Evolutionary conservation across 2,329 filamentous ascomycete species (phyloP).

Genomic region (Pestalotiopsis sp.): DNA sequence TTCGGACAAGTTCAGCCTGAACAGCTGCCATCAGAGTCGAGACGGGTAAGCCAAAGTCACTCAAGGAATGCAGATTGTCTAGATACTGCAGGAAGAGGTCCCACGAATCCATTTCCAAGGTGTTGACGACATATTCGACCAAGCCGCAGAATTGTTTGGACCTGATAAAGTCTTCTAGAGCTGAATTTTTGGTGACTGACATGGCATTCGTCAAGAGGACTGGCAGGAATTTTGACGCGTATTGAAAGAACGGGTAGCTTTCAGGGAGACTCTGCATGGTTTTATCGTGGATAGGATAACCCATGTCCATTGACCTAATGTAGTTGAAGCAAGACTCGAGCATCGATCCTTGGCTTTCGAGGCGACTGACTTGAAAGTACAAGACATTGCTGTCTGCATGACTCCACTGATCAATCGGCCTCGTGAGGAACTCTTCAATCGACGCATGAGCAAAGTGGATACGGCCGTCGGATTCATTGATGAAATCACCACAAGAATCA

Average conservation of each 20-base stretch:
- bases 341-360: neutral
- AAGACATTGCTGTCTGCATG: neutral
- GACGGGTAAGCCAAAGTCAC: neutral
- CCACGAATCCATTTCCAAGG: neutral
- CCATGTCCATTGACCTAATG: neutral
- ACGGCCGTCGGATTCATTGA: neutral
- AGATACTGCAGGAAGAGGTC: neutral
- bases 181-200: neutral
- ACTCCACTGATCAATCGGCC: neutral
- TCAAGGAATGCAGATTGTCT: neutral
- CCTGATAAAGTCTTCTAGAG: neutral
- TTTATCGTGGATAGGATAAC: neutral
- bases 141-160: neutral
- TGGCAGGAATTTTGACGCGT: neutral
- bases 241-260: neutral
- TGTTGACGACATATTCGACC: neutral
- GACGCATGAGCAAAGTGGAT: neutral
- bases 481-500: neutral
- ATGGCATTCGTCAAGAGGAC: neutral
- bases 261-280: neutral
- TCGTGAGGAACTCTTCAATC: neutral
- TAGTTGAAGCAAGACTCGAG: neutral
- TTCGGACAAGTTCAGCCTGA: neutral
- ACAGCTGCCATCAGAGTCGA: neutral
- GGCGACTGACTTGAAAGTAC: neutral